Evolutionary conservation across 768 basidiomycete species (phyloP), one percentile per base, ranked within the genome.

Genomic region (Leccinellum albellum): DNA sequence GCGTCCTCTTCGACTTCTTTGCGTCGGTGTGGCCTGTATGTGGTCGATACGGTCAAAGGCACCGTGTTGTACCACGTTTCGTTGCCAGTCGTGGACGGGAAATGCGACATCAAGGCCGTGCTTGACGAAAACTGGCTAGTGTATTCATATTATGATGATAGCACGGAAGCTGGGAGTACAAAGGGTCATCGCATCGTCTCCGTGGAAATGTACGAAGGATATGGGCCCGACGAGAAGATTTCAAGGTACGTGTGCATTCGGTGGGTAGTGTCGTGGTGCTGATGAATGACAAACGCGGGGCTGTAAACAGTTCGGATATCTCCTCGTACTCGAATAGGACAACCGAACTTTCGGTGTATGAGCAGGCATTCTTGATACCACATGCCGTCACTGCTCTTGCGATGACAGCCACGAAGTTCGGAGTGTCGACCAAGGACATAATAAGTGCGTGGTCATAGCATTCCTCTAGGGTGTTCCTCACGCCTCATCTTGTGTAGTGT

Each of bases 71-170:
- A 95, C 70, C 80, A 82, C 42, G 78, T 79, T 2, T 74, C 76
- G 29, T 67, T 95, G 8, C 82, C 85, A 13, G 67, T 75, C 2
- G 65, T 68, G 21, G 66, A 59, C 52, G 74, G 67, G 33, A 74
- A 65, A 6, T 91, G 91, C 69, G 82, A 88, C 61, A 74, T 96
- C 17, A 82, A 88, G 62, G 83, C 84, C 20, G 73, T 76, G 3
- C 74, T 98, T 53, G 79, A 81, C 23, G 95, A 98, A 74, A 97
- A 98, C 69, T 97, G 95, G 94, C 69, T 98, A 45, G 88, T 94
- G 8, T 96, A 94, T 73, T 79, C 88, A 56, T 95, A 91, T 67
- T 93, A 86, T 67, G 87, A 91, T 51, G 80, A 77, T 13, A 79
- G 82, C 21, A 71, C 74, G 44, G 78, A 78, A 23, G 63, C 70